Conservation (phyloP, 1,284 basidiomycete species). For the Ustilago bromivora region DNA sequence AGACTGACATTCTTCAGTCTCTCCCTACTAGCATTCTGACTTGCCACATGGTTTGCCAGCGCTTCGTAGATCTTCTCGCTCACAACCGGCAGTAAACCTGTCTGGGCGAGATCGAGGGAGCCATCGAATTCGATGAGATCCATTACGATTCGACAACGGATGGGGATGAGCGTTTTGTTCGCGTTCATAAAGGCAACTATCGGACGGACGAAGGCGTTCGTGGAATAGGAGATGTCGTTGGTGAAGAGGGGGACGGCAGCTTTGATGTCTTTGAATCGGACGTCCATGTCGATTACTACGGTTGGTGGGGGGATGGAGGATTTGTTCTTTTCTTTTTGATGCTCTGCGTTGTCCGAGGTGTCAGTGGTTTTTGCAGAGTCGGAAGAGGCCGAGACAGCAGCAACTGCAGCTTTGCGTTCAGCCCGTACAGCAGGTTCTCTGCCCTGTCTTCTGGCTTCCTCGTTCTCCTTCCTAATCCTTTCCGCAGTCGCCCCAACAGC, state of each 20-base stretch:
- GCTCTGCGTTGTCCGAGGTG: slow-evolving; percentile 10
- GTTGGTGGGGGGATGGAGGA: slow-evolving; percentile 56
- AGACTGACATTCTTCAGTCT: slow-evolving; percentile 64
- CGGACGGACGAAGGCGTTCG: slow-evolving; percentile 92
- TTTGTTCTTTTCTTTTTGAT: slow-evolving; percentile 9
- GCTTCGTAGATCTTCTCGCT: slow-evolving; percentile 68
- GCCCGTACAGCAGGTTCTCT: slow-evolving; percentile 18
- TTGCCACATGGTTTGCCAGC: slow-evolving; percentile 65
- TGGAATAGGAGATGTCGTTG: slow-evolving; percentile 81
- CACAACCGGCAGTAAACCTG: slow-evolving; percentile 65
- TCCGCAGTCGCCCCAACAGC: slow-evolving; percentile 64
- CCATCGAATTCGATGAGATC: slow-evolving; percentile 69
- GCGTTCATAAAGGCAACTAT: slow-evolving; percentile 92
- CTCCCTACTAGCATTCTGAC: slow-evolving; percentile 61
- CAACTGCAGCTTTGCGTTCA: slow-evolving; percentile 14
- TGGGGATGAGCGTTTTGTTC: slow-evolving; percentile 65
- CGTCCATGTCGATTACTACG: slow-evolving; percentile 88
- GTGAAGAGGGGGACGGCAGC: slow-evolving; percentile 82
- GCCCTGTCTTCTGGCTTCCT: slow-evolving; percentile 40
- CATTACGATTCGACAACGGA: slow-evolving; percentile 66
- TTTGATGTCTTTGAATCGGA: slow-evolving; percentile 95
- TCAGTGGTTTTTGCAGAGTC: not conserved
- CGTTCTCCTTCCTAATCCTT: slow-evolving; percentile 56
- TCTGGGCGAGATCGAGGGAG: slow-evolving; percentile 67
- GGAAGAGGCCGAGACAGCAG: not conserved